Evolutionary conservation across 768 basidiomycete species (phyloP).

Genomic region (Phlebiopsis flavidoalba): DNA sequence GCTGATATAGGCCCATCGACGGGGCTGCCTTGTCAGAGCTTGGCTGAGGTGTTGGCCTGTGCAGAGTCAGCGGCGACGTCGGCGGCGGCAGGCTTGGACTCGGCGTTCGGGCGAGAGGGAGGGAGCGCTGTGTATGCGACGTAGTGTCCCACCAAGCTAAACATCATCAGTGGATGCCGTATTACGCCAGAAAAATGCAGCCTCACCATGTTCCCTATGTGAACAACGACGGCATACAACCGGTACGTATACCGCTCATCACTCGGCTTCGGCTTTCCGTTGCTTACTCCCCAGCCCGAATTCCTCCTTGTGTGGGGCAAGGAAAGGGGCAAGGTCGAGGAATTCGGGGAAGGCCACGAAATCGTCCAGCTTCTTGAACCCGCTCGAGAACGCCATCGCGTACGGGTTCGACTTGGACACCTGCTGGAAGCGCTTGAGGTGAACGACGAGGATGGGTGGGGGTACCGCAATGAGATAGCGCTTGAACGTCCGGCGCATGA

Average conservation of each 20-base stretch:
- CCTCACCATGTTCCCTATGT: slow-evolving; percentile 83
- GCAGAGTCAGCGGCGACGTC: neutral
- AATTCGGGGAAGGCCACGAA: slow-evolving; percentile 86
- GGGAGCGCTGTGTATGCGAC: slow-evolving; percentile 80
- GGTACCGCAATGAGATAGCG: slow-evolving; percentile 86
- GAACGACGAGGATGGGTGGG: slow-evolving; percentile 86
- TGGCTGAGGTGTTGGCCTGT: slow-evolving; percentile 10
- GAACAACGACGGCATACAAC: slow-evolving; percentile 79
- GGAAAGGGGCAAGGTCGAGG: slow-evolving; percentile 80
- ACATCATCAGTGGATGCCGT: neutral
- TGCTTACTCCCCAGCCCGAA: slow-evolving; percentile 43
- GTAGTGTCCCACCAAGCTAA: slow-evolving; percentile 86
- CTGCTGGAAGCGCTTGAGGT: slow-evolving; percentile 94
- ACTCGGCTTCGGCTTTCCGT: slow-evolving; percentile 16
- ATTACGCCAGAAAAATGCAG: neutral
- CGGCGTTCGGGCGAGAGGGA: slow-evolving; percentile 7
- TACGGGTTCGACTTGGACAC: slow-evolving; percentile 60
- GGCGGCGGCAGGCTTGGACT: neutral
- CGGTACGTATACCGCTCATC: slow-evolving; percentile 52
- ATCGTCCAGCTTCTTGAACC: slow-evolving; percentile 89
- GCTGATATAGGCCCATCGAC: slow-evolving; percentile 91
- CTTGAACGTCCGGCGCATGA: slow-evolving; percentile 86
- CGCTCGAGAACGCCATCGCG: slow-evolving; percentile 57
- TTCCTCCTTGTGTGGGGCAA: slow-evolving; percentile 77
- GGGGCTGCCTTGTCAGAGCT: slow-evolving; percentile 16